Evolutionary conservation across 2,329 filamentous ascomycete genomes (phyloP), one percentile per base, ranked within the genome.

Genomic region (Microcera coccophila): DNA sequence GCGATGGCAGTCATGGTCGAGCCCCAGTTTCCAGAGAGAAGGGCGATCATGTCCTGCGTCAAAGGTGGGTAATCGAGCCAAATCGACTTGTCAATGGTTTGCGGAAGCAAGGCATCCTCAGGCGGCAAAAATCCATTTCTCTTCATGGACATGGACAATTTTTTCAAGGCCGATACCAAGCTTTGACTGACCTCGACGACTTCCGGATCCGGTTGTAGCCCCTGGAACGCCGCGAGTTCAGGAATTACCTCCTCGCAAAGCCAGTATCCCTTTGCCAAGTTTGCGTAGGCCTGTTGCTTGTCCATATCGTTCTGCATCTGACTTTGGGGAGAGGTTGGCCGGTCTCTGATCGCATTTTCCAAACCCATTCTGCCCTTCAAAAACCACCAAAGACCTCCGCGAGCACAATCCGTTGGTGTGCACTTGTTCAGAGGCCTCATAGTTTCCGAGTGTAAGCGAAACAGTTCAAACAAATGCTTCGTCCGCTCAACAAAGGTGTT

Each of bases 321-420:
- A 8, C 66, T 70, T 47, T 81, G 75, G 4, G 76, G 71, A 5
- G 63, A 57, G 28, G 39, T 61, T 21, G 82, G 75, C 5, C 79
- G 76, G 39, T 80, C 82, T 47, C 87, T 77, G 36, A 94, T 82
- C 29, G 84, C 73, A 11, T 69, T 65, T 62, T 95, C 90, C 39
- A 95, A 73, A 9, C 82, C 81, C 58, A 83, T 79, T 48, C 90
- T 82, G 16, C 90, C 90, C 53, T 81, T 85, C 35, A 95, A 62
- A 58, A 95, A 94, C 90, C 90, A 96, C 90, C 90, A 96, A 1
- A 87, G 71, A 3, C 81, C 83, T 18, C 82, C 84, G 44, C 87
- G 78, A 9, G 85, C 73, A 70, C 90, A 84, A 46, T 89, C 80
- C 36, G 76, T 72, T 1, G 84, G 73, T 0, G 80, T 71, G 38